phyloP scores from a whole-genome alignment of 768 basidiomycete species.

The Russula lepida region DNA sequence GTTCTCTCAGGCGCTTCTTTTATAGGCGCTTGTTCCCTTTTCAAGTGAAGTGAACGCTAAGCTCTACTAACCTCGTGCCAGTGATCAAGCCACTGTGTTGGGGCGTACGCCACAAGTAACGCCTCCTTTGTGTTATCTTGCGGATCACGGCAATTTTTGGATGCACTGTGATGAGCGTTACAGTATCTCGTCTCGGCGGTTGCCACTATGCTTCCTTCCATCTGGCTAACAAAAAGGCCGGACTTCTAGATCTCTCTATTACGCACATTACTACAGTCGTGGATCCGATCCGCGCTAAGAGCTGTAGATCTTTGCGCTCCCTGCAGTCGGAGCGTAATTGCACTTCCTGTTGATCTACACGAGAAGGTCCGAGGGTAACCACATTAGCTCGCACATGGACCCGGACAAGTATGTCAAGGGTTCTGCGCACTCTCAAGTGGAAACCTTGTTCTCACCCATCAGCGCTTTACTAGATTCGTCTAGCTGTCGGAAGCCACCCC shows the following conservation, averaged over 20 bases:
- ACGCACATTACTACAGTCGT: background rate
- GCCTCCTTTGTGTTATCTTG: background rate
- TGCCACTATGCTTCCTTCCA: background rate
- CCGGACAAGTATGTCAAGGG: constrained; percentile 2
- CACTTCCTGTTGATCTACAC: background rate
- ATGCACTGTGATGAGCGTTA: background rate
- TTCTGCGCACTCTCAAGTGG: background rate
- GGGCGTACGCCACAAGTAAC: constrained; percentile 10
- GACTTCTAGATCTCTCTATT: background rate
- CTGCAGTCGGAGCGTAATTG: background rate
- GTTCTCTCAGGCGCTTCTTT: background rate
- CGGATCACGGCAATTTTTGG: background rate
- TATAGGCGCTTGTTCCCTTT: background rate
- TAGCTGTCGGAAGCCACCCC: constrained; percentile 14
- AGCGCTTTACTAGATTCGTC: constrained; percentile 19
- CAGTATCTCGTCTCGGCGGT: constrained; percentile 1
- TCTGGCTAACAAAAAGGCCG: background rate
- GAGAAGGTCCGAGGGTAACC: background rate
- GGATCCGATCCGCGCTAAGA: constrained; percentile 2
- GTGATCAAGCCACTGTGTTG: constrained; percentile 3
- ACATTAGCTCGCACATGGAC: background rate
- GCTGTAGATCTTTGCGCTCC: background rate
- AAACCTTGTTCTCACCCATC: constrained; percentile 14
- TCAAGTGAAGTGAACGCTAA: background rate
- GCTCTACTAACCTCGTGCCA: background rate